These are phyloP conservation scores for Scedosporium dehoogii DNA, from an alignment of 2,329 filamentous ascomycete genomes.

Conservation along the genomic window DNA sequence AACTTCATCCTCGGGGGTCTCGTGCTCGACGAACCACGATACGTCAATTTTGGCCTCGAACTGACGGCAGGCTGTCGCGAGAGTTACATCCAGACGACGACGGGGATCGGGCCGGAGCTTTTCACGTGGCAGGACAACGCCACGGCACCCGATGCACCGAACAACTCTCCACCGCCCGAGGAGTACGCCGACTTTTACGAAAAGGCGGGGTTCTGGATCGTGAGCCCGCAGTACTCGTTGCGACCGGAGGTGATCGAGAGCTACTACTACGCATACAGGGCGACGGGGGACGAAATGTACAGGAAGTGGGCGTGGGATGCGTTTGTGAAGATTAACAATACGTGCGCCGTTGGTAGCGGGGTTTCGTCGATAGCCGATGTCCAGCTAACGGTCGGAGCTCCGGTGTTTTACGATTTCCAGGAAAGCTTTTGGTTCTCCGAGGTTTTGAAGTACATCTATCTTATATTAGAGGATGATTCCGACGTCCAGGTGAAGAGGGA, in stretches of 20 bases:
- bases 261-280: constrained; percentile 78
- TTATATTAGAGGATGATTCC: constrained; percentile 57
- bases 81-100: constrained; percentile 59
- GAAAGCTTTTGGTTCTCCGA: constrained; percentile 87
- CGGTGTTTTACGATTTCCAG: constrained; percentile 54
- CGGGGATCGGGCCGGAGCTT: constrained; percentile 66
- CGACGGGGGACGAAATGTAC: constrained; percentile 65
- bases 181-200: constrained; percentile 51
- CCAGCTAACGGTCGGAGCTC: constrained; percentile 49
- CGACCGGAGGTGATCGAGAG: constrained; percentile 76
- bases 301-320: constrained; percentile 79
- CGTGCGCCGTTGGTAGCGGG: constrained; percentile 53
- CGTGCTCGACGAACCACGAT: constrained; percentile 53
- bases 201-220: constrained; percentile 63
- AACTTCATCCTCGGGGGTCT: constrained; percentile 77
- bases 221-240: constrained; percentile 50
- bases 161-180: constrained; percentile 31
- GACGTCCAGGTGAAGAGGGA: constrained; percentile 37
- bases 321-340: constrained; percentile 57
- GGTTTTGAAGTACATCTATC: constrained; percentile 73
- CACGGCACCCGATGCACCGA: constrained; percentile 21
- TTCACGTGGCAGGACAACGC: constrained; percentile 51
- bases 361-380: constrained; percentile 60
- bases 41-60: constrained; percentile 63
- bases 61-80: constrained; percentile 65